Conservation (phyloP, 257 asterid genomes). For the Solanum commersonii region DNA sequence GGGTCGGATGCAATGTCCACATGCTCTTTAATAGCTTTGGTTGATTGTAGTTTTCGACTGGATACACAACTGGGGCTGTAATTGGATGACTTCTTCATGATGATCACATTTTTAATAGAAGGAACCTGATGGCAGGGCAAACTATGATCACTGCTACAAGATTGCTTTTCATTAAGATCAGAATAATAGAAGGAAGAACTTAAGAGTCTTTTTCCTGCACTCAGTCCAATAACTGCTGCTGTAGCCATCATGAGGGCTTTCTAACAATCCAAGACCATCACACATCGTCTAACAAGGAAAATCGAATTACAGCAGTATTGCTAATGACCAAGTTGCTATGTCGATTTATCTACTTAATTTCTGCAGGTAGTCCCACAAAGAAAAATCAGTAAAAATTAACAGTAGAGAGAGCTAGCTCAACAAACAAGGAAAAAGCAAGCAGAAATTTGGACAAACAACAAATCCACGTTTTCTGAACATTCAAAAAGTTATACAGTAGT, state of each 20-base stretch:
- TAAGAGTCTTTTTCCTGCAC: conserved; percentile 62
- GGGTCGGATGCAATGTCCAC: conserved; percentile 26
- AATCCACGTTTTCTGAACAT: background rate
- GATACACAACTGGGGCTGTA: conserved; percentile 13
- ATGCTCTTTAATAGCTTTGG: conserved; percentile 42
- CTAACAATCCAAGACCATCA: conserved; percentile 23
- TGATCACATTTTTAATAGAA: conserved; percentile 24
- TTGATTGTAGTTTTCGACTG: conserved; percentile 24
- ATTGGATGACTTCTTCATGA: conserved; percentile 30
- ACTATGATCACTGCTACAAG: conserved; percentile 14
- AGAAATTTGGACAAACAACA: background rate
- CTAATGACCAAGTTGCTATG: background rate
- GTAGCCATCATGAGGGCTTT: conserved; percentile 49
- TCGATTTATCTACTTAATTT: background rate
- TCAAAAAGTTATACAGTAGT: background rate
- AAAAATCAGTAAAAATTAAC: background rate
- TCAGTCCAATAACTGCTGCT: conserved; percentile 67
- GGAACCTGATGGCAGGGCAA: conserved; percentile 17
- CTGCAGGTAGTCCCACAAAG: background rate
- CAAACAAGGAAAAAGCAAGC: background rate
- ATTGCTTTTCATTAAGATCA: conserved; percentile 50
- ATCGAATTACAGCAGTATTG: background rate
- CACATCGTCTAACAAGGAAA: conserved; percentile 12
- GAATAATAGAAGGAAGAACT: conserved; percentile 48
- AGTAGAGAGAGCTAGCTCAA: background rate